phyloP scores from a whole-genome alignment of 257 asterid genomes.

The Gentiana straminea region DNA sequence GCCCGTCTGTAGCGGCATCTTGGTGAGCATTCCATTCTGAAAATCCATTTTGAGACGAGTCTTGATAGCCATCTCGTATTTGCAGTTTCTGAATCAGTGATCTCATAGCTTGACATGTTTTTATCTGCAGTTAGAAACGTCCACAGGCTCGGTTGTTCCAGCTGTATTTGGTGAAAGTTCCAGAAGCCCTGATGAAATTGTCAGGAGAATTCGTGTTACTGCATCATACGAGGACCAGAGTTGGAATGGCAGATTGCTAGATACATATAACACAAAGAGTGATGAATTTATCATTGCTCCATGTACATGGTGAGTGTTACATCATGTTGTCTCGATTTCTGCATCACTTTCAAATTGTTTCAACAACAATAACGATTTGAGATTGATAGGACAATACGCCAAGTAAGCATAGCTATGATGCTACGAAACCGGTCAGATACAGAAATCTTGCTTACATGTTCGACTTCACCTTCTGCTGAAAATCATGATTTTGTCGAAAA shows the following conservation, averaged over 20 bases:
- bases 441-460: constrained; percentile 68
- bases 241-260: constrained; percentile 57
- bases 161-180: constrained; percentile 60
- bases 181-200: constrained; percentile 83
- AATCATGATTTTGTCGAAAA: constrained; percentile 65
- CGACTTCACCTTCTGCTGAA: constrained; percentile 88
- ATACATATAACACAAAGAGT: constrained; percentile 54
- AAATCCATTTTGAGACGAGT: constrained; percentile 1
- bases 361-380: no score
- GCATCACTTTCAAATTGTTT: constrained; percentile 2
- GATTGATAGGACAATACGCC: constrained; percentile 30
- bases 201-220: constrained; percentile 68
- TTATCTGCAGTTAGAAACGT: constrained; percentile 51
- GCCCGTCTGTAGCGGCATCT: constrained; percentile 82
- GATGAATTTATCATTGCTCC: constrained; percentile 69
- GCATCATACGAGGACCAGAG: constrained; percentile 57
- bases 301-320: constrained; percentile 50
- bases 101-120: constrained; percentile 3
- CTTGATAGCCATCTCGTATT: neutral
- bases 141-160: constrained; percentile 58
- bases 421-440: constrained; percentile 52
- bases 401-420: constrained; percentile 32
- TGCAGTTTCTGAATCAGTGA: neutral
- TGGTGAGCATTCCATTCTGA: constrained; percentile 40
- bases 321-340: neutral